Evolutionary conservation across 2,329 filamentous ascomycete genomes (phyloP).

Genomic region (Trichoderma koningii): DNA sequence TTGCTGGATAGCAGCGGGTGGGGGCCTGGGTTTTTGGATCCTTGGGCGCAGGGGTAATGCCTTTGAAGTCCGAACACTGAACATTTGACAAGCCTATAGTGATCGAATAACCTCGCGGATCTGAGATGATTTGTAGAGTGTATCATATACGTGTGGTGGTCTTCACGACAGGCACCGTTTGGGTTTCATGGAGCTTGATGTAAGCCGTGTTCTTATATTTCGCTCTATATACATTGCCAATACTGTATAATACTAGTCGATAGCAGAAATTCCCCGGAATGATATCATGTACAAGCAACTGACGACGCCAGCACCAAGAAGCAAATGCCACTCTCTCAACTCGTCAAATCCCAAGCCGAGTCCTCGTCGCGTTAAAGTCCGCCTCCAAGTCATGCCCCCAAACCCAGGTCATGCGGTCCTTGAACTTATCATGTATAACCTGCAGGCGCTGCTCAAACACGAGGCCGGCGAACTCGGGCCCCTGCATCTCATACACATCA

Average conservation of each 20-base stretch:
- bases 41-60: slow-evolving; percentile 12
- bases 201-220: not conserved
- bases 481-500: slow-evolving; percentile 23
- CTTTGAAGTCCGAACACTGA: no score
- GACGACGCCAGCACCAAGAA: not conserved
- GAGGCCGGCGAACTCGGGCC: slow-evolving; percentile 11
- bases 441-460: slow-evolving; percentile 21
- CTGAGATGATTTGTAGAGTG: no score
- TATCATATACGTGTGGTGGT: no score
- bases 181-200: not conserved
- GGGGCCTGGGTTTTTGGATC: slow-evolving; percentile 19
- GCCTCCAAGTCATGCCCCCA: slow-evolving; percentile 20
- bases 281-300: slow-evolving; percentile 13
- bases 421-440: slow-evolving; percentile 22
- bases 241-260: not conserved
- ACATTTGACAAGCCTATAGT: no score
- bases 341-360: slow-evolving; percentile 8
- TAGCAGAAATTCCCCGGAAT: not conserved
- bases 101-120: no score
- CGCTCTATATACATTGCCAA: slow-evolving; percentile 8
- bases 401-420: slow-evolving; percentile 21
- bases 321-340: not conserved
- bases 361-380: slow-evolving; percentile 15
- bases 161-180: no score
- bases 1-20: slow-evolving; percentile 21